Evolutionary conservation across 108 stramenopile genomes (phyloP).

Genomic region (Nitzschia palea): DNA sequence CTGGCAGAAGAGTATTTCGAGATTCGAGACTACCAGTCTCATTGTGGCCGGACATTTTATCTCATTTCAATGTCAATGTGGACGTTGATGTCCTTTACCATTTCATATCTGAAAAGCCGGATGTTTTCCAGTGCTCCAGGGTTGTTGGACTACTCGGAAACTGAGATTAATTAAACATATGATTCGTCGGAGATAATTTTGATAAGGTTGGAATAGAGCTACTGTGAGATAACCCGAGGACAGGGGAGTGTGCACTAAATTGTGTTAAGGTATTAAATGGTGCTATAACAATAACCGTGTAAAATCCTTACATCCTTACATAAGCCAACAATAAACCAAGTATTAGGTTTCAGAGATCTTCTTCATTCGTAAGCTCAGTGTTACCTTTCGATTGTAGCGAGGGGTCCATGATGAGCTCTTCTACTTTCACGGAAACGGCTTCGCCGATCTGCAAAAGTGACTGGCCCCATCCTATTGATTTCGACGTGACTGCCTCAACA

Average conservation of each 20-base stretch:
- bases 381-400: no score
- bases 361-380: no score
- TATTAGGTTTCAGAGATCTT: no score
- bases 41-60: slow-evolving; percentile 6
- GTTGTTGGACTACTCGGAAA: no score
- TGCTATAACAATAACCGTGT: no score
- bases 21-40: slow-evolving; percentile 5
- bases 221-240: no score
- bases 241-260: background rate
- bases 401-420: background rate
- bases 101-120: slow-evolving; percentile 17
- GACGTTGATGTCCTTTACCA: slow-evolving; percentile 11
- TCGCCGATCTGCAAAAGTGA: slow-evolving; percentile 4
- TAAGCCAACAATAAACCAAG: no score
- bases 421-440: slow-evolving; percentile 1
- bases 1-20: slow-evolving; percentile 29
- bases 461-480: slow-evolving; percentile 2
- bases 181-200: no score
- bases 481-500: background rate
- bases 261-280: background rate
- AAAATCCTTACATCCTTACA: no score
- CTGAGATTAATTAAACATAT: no score
- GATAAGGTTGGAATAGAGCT: no score
- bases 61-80: background rate
- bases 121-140: slow-evolving; percentile 2